These are phyloP conservation scores for Colletotrichum sp. DNA, from an alignment of 2,329 filamentous ascomycete genomes.

Conservation along the genomic window DNA sequence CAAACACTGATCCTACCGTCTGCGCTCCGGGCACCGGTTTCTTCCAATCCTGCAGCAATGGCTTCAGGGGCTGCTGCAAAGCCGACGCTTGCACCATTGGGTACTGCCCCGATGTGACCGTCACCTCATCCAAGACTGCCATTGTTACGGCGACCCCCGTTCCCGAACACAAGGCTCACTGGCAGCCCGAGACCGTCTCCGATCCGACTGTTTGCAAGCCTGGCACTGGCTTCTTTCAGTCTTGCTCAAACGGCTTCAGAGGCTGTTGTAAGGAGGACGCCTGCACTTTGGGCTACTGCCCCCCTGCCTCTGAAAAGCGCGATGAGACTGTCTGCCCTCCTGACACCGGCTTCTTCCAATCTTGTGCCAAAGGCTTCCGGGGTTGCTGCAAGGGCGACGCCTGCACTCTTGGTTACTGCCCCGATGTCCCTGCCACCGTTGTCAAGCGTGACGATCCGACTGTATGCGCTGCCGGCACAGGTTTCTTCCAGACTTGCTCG, in stretches of 20 bases:
- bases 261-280: constrained; percentile 13
- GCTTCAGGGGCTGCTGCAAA: constrained; percentile 18
- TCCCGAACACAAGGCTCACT: not conserved
- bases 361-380: constrained; percentile 14
- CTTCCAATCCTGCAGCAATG: constrained; percentile 17
- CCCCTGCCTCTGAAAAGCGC: not conserved
- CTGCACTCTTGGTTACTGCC: not conserved
- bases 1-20: constrained; percentile 1
- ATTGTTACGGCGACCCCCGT: not conserved
- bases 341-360: constrained; percentile 11
- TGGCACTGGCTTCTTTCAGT: constrained; percentile 12
- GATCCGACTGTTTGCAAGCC: constrained; percentile 3
- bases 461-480: constrained; percentile 1
- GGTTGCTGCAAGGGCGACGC: constrained; percentile 16
- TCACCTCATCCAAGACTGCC: not conserved
- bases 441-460: not conserved
- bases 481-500: constrained; percentile 6
- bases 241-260: constrained; percentile 1
- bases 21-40: constrained; percentile 12
- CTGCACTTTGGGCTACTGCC: constrained; percentile 5
- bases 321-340: constrained; percentile 12
- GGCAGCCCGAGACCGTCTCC: not conserved
- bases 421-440: not conserved
- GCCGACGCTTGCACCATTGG: not conserved
- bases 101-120: not conserved